Conservation (phyloP, 2,329 filamentous ascomycete species). For the Colletotrichum agaves region DNA sequence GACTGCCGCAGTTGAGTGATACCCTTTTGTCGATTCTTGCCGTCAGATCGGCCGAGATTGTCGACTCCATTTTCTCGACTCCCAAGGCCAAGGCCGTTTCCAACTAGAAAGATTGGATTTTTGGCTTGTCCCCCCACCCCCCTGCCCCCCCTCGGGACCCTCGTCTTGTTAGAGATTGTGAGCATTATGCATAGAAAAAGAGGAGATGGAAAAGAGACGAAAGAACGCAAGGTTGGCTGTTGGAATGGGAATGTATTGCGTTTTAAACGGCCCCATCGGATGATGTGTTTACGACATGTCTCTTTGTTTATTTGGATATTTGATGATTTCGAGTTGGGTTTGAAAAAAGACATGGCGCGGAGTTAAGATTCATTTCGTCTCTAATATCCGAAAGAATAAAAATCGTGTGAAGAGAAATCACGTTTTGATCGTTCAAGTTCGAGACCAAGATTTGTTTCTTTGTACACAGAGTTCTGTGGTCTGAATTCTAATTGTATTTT, state of each 20-base stretch:
- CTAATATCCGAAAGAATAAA: background rate
- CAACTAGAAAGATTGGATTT: constrained; percentile 16
- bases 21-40: constrained; percentile 83
- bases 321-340: constrained; percentile 6
- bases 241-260: background rate
- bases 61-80: constrained; percentile 73
- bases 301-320: constrained; percentile 14
- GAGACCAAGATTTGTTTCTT: background rate
- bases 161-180: constrained; percentile 17
- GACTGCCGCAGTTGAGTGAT: constrained; percentile 72
- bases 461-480: no score
- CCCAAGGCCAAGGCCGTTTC: constrained; percentile 29
- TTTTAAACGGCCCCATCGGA: background rate
- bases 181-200: constrained; percentile 4
- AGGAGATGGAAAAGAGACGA: background rate
- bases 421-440: background rate
- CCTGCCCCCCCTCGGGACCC: no score
- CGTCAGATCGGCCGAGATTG: constrained; percentile 80
- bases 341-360: constrained; percentile 36
- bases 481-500: background rate
- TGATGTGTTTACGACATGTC: constrained; percentile 13
- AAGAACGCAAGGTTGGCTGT: background rate
- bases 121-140: background rate
- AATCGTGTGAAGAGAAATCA: background rate
- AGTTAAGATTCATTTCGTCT: constrained; percentile 22